These are phyloP conservation scores for Neurospora tetrasperma DNA, from an alignment of 495 filamentous ascomycete species.

Conservation along the genomic window DNA sequence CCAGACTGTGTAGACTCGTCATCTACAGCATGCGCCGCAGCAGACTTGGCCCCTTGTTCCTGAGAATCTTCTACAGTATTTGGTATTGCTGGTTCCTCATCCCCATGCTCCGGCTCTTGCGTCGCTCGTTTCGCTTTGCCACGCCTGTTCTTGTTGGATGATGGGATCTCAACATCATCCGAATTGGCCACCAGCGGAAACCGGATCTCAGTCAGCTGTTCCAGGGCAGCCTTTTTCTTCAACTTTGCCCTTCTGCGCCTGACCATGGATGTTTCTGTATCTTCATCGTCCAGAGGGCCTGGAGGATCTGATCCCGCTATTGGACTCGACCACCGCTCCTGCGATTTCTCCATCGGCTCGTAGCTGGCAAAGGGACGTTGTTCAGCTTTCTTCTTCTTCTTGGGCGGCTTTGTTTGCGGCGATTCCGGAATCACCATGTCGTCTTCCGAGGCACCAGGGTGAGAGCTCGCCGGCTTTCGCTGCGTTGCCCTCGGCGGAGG, in stretches of 20 bases:
- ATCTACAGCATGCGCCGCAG: not conserved
- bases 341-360: slow-evolving; percentile 25
- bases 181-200: slow-evolving; percentile 20
- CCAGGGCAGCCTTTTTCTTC: slow-evolving; percentile 27
- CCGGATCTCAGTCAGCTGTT: slow-evolving; percentile 26
- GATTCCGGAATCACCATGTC: slow-evolving; percentile 18
- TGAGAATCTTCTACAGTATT: slow-evolving; percentile 27
- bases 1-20: slow-evolving; percentile 17
- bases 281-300: slow-evolving; percentile 14
- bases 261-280: slow-evolving; percentile 10
- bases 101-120: slow-evolving; percentile 4
- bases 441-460: slow-evolving; percentile 5
- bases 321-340: slow-evolving; percentile 21
- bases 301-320: not conserved
- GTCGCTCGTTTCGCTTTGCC: slow-evolving; percentile 10
- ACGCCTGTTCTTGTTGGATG: slow-evolving; percentile 21
- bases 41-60: slow-evolving; percentile 7
- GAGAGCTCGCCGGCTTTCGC: slow-evolving; percentile 9
- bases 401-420: slow-evolving; percentile 3
- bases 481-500: not conserved
- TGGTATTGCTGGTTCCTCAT: slow-evolving; percentile 11
- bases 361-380: slow-evolving; percentile 22
- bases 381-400: slow-evolving; percentile 1
- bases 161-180: slow-evolving; percentile 29
- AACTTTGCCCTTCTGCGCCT: slow-evolving; percentile 15